phyloP scores from a whole-genome alignment of 306 rosid genomes.

The Vigna radiata region DNA sequence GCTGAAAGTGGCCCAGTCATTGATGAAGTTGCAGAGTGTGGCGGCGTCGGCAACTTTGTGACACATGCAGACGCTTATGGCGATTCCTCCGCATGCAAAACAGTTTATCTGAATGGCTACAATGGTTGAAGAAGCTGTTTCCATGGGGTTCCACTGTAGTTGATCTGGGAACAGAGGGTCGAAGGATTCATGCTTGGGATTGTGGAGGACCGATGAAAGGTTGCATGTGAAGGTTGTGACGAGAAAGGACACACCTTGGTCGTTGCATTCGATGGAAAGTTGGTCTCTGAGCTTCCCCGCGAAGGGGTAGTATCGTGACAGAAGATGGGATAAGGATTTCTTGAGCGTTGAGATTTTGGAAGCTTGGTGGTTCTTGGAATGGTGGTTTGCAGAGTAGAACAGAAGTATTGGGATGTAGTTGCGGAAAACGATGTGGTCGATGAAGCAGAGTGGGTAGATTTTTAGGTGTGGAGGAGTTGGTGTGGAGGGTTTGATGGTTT shows the following conservation, averaged over 20 bases:
- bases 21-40: slow-evolving; percentile 51
- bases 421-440: slow-evolving; percentile 42
- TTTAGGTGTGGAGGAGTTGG: slow-evolving; percentile 53
- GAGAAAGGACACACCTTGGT: slow-evolving; percentile 57
- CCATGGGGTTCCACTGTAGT: slow-evolving; percentile 40
- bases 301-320: slow-evolving; percentile 59
- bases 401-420: slow-evolving; percentile 50
- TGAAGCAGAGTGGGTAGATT: slow-evolving; percentile 45
- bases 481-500: slow-evolving; percentile 60
- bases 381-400: slow-evolving; percentile 44
- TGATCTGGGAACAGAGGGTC: slow-evolving; percentile 47
- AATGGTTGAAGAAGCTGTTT: neutral
- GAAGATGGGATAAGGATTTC: slow-evolving; percentile 50
- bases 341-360: slow-evolving; percentile 40
- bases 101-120: slow-evolving; percentile 53
- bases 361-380: neutral
- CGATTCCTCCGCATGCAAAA: slow-evolving; percentile 62
- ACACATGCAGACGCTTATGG: slow-evolving; percentile 48
- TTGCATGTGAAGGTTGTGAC: slow-evolving; percentile 37
- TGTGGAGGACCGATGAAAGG: slow-evolving; percentile 45
- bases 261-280: slow-evolving; percentile 56
- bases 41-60: slow-evolving; percentile 59
- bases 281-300: slow-evolving; percentile 54
- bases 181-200: slow-evolving; percentile 17
- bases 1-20: slow-evolving; percentile 57